A percentile compares a stretch with the other conserved stretches of the same genome.
Evolutionary conservation across 306 rosid species (phyloP).

Genomic region (Ormosia semicastrata): DNA sequence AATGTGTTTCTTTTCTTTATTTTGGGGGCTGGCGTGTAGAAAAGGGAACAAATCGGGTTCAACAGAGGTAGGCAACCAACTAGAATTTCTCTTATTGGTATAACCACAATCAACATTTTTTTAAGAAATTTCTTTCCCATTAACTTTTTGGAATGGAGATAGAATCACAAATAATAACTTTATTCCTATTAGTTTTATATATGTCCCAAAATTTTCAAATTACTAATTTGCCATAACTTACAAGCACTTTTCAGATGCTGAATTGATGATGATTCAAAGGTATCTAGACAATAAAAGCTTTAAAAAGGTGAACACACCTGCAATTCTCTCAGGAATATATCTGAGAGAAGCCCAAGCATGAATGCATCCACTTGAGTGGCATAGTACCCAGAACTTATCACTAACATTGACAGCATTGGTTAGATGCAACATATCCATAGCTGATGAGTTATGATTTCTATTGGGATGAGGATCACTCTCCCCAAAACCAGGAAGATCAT

Average conservation of each 20-base stretch:
- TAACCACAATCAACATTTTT: neutral
- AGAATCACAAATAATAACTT: neutral
- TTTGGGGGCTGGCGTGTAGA: neutral
- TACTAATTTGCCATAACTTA: neutral
- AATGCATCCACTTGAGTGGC: constrained; percentile 79
- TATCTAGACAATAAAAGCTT: neutral
- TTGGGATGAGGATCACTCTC: constrained; percentile 93
- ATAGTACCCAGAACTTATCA: constrained; percentile 88
- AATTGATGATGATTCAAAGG: neutral
- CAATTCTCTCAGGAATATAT: constrained; percentile 83
- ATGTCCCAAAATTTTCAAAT: constrained; percentile 12
- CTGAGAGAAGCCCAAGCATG: constrained; percentile 93
- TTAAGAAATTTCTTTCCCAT: neutral
- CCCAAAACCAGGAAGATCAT: constrained; percentile 99
- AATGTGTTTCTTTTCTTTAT: neutral
- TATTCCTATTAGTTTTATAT: neutral
- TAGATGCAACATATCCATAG: constrained; percentile 72
- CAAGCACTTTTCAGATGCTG: neutral
- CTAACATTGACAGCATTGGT: constrained; percentile 65
- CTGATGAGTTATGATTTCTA: constrained; percentile 81
- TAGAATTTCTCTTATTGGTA: constrained; percentile 6
- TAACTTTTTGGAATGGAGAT: constrained; percentile 17
- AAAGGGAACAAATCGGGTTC: neutral
- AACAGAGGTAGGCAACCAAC: constrained; percentile 8
- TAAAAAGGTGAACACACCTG: constrained; percentile 48